These are phyloP conservation scores for Drosera capensis DNA, from an alignment of 148 eudicot genomes.

Conservation along the genomic window DNA sequence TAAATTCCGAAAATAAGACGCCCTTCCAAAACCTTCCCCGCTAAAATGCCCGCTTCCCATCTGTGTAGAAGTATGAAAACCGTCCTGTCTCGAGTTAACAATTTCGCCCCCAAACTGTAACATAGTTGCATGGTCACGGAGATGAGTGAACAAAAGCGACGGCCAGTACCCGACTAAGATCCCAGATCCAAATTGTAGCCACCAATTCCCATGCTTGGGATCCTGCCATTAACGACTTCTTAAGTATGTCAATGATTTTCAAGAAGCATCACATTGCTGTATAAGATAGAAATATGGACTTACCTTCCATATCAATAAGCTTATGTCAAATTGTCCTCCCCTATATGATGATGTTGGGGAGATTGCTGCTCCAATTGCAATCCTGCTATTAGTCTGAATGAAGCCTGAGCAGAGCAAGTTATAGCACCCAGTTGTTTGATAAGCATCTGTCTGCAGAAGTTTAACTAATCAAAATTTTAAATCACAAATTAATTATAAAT, in stretches of 20 bases:
- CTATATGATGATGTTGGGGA: slow-evolving; percentile 57
- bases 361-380: slow-evolving; percentile 69
- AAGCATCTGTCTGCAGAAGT: slow-evolving; percentile 37
- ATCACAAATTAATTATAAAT: background rate
- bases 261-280: background rate
- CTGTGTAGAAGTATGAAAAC: slow-evolving; percentile 60
- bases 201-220: slow-evolving; percentile 92
- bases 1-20: slow-evolving; percentile 66
- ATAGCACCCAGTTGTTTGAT: slow-evolving; percentile 60
- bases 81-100: slow-evolving; percentile 33
- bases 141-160: slow-evolving; percentile 49
- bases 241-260: background rate
- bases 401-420: slow-evolving; percentile 64
- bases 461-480: background rate
- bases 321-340: slow-evolving; percentile 74
- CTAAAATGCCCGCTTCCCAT: slow-evolving; percentile 96
- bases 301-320: slow-evolving; percentile 88
- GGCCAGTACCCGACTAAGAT: slow-evolving; percentile 87
- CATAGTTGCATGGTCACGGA: slow-evolving; percentile 63
- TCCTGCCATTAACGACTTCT: slow-evolving; percentile 20
- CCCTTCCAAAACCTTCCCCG: slow-evolving; percentile 63
- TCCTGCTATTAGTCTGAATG: slow-evolving; percentile 40
- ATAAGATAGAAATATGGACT: background rate
- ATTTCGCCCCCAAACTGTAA: slow-evolving; percentile 85
- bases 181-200: slow-evolving; percentile 86